Evolutionary conservation across 164 flowering plant genomes (phyloP), one percentile per base, ranked within the genome.

Genomic region (Vitis amurensis): DNA sequence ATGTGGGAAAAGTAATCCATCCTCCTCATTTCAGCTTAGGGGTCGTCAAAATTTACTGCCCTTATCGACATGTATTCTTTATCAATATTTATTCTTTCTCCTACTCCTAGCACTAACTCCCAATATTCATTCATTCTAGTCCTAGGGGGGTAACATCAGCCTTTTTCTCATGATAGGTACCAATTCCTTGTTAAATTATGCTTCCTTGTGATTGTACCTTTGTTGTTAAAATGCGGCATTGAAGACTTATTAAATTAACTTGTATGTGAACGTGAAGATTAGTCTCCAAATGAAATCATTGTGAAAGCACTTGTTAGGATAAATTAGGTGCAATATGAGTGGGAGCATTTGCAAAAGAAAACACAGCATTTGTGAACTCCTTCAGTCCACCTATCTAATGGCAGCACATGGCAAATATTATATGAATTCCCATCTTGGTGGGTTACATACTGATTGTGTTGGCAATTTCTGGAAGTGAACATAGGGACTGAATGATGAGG

Each of bases 111-210:
- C 59, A 57, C 59, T 57, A 9, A 57, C 29, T 37, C 44, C 44
- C 44, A 37, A 37, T 2, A 37, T 6, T 37, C 4, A 37, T 37
- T 3, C 7, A 6, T 37, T 37, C 44, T 37, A 37, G 44, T 37
- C 7, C 44, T 37, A 3, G 44, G 44, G 44, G 44, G 44, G 44
- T 37, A 37, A 37, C 44, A 17, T 57, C 11, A 55, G 63, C 12
- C 55, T 16, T 48, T 67, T 67, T 56, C 69, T 1, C 61, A 15
- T 55, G 61, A 55, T 55, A 55, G 62, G 69, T 56, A 31, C 11
- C 51, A 10, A 6, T 37, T 30, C 69, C 61, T 37, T 56, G 56
- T 55, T n/a, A 13, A 11, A 13, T 2, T 53, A 53, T 37, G 7
- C 44, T 3, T 37, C 14, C n/a, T 13, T 14, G 56, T 5, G n/a